Conservation (phyloP, 345 rosid species). For the Bruguiera sexangula region DNA sequence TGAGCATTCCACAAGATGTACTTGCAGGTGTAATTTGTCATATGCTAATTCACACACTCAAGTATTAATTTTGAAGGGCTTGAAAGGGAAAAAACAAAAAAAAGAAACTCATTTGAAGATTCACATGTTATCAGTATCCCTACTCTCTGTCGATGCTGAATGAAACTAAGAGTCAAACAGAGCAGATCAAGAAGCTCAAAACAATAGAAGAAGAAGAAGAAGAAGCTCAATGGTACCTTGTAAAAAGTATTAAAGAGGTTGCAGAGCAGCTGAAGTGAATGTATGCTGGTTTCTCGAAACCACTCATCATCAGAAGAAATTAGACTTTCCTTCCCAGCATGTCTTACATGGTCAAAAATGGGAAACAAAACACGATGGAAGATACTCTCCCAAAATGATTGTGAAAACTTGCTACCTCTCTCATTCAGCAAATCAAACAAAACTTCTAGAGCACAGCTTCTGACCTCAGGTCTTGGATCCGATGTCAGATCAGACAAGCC, state of each 20-base stretch:
- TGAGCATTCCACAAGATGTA: too few relatives aligned
- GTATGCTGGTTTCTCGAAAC: conserved; percentile 90
- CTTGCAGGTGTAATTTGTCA: too few relatives aligned
- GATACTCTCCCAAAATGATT: conserved; percentile 91
- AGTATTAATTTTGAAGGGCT: background rate
- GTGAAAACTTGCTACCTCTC: conserved; percentile 81
- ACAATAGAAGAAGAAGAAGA: too few relatives aligned
- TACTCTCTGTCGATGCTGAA: too few relatives aligned
- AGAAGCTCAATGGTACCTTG: conserved; percentile 38
- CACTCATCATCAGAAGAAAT: conserved; percentile 66
- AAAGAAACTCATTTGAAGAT: background rate
- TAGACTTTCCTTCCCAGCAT: conserved; percentile 76
- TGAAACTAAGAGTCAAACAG: too few relatives aligned
- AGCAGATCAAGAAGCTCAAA: too few relatives aligned
- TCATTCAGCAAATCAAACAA: conserved; percentile 87
- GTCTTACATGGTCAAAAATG: conserved; percentile 86
- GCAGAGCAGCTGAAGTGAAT: conserved; percentile 85
- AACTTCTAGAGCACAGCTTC: conserved; percentile 90
- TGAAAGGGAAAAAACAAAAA: background rate
- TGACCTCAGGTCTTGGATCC: conserved; percentile 76
- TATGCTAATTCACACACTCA: too few relatives aligned
- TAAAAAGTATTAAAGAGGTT: conserved; percentile 83
- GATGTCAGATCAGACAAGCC: conserved; percentile 89
- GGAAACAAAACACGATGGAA: conserved; percentile 91
- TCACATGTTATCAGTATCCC: too few relatives aligned